Base-by-base conservation (phyloP, 495 filamentous ascomycete species). In the Xylaria intraflava region DNA sequence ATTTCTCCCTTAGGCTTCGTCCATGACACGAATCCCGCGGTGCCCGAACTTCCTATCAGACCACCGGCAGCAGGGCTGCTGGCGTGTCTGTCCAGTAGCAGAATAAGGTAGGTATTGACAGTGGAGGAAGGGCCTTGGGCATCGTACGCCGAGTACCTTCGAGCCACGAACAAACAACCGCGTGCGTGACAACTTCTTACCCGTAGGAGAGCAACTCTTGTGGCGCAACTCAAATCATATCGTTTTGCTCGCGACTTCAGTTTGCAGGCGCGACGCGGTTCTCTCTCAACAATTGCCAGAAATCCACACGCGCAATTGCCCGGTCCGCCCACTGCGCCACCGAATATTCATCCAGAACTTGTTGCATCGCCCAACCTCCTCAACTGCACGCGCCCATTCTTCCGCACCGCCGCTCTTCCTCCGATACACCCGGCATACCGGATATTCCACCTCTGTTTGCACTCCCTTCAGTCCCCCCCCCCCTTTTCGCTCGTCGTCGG, bases 321-420 rank as follows among this genome's bases (percentile, higher is more conserved):
- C 26, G 23, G 33, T 33, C 44, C 31, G n/a, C 38, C 17, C 45
- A 54, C 52, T 55, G 52, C 52, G 52, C 52, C 52, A 55, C 52
- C 52, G 52, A 55, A 55, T 55, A 55, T 55, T 55, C 42, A 47
- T 36, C n/a, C n/a, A n/a, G n/a, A 48, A 24, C 38, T 54, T 49
- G 52, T 36, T 30, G 52, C 52, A 49, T 55, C 38, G 9, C 51
- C 52, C 52, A 55, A 55, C 52, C 52, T 48, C 52, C 52, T 39
- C 51, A 29, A 38, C 24, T 30, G 31, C 50, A n/a, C 39, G 45
- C 50, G 41, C 30, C 31, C 43, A 24, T 53, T 16, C 23, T 26
- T 36, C 23, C 27, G n/a, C n/a, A n/a, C n/a, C n/a, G n/a, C n/a
- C n/a, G n/a, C 33, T 52, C 38, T 26, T 17, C 20, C 16, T 45